Base-by-base conservation (phyloP, 805 yeast genomes). In the Saturnispora gosingensis region DNA sequence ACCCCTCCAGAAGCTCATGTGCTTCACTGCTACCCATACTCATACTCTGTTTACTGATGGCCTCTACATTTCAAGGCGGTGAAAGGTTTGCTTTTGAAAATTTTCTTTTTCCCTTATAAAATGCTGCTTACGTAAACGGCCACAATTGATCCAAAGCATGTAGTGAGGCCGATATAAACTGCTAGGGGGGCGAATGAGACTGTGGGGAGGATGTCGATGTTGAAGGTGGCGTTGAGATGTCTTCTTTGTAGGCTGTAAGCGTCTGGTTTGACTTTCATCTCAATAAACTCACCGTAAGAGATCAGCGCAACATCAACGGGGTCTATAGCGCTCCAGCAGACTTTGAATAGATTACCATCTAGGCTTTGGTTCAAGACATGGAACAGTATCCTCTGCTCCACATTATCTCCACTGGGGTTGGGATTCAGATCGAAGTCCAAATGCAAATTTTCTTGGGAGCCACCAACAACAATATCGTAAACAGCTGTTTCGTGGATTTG, bases 321-420 rank as follows among this genome's bases (percentile, higher is more conserved):
- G 39, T 59, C 54, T 3, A 61, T 55, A 2, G 67, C 65, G 34
- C 59, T 44, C 67, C 67, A 64, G 50, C 64, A 58, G 5, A 61
- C 53, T 5, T 50, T 46, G 15, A 49, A 28, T 13, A 36, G 16
- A 10, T 35, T 7, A 20, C 39, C 39, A 18, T 44, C 16, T 11
- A 44, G n/a, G 28, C 35, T 16, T 9, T 16, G 25, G 18, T 44
- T 36, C 6, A n/a, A 10, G 3, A 44, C 18, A n/a, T 20, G 24
- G n/a, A 44, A 44, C 39, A 30, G 13, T 8, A 30, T 10, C 13
- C 27, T 16, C 15, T 43, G 34, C n/a, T 43, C 36, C 18, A 22
- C n/a, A 8, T 13, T 9, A 15, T 39, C 25, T 6, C 20, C 13
- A 16, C 35, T 18, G 15, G 7, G 7, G 20, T 30, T 20, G 27